These are phyloP conservation scores for Fusarium sp. DNA, from an alignment of 2,329 filamentous ascomycete genomes.

Conservation along the genomic window DNA sequence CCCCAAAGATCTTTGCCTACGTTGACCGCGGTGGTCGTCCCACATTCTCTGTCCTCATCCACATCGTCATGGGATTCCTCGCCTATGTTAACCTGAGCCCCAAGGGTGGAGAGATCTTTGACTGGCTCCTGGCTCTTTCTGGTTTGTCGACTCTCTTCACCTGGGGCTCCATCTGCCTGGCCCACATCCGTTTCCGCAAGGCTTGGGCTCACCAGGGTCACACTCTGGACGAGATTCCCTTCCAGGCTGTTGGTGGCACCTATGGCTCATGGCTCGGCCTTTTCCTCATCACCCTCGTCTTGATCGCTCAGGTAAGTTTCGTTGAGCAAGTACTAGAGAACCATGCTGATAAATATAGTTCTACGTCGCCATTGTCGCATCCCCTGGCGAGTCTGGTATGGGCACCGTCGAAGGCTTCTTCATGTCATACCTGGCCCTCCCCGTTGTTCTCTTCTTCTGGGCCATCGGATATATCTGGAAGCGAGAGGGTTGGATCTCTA, in stretches of 20 bases:
- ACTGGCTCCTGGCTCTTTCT: slow-evolving; percentile 74
- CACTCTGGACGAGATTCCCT: slow-evolving; percentile 75
- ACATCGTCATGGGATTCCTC: slow-evolving; percentile 61
- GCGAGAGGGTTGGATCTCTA: slow-evolving; percentile 68
- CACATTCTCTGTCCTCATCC: slow-evolving; percentile 56
- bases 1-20: slow-evolving; percentile 64
- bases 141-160: slow-evolving; percentile 73
- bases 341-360: slow-evolving; percentile 51
- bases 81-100: slow-evolving; percentile 60
- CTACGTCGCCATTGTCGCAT: slow-evolving; percentile 60
- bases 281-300: slow-evolving; percentile 64
- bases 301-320: slow-evolving; percentile 64
- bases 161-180: slow-evolving; percentile 73
- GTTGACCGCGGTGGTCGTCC: slow-evolving; percentile 66
- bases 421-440: slow-evolving; percentile 65
- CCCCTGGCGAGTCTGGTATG: slow-evolving; percentile 47
- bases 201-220: slow-evolving; percentile 71
- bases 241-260: slow-evolving; percentile 69
- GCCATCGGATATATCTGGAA: slow-evolving; percentile 73
- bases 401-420: slow-evolving; percentile 65
- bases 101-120: slow-evolving; percentile 65
- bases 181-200: slow-evolving; percentile 73
- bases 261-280: slow-evolving; percentile 74
- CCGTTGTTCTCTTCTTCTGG: slow-evolving; percentile 69
- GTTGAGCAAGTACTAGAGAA: not conserved